Evolutionary conservation across 352 stramenopile genomes (phyloP), one percentile per base, ranked within the genome.

Genomic region (Paralagenidium karlingii): DNA sequence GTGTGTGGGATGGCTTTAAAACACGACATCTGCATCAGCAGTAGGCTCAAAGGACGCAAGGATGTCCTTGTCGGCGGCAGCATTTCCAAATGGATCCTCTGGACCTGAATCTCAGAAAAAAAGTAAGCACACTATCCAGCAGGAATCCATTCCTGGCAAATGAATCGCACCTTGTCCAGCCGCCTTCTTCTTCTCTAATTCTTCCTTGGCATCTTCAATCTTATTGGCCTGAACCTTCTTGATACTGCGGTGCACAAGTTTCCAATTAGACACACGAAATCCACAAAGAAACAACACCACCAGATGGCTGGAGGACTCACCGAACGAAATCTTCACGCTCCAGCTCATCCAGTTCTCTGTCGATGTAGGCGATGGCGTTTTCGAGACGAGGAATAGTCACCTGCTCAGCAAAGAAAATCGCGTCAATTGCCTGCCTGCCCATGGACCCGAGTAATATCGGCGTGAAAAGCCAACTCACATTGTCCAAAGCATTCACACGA

Each of bases 211-310:
- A 39, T 85, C 71, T 22, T 83, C 73, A 54, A 96, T 60, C 69
- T 98, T 99, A 67, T 98, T 99, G 30, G 78, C 82, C 59, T 98
- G 88, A 15, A 99, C 94, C 53, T 99, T 97, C 63, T 99, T 99
- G 38, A 99, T 93, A 27, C 76, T 88, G 45, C 66, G 60, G 3
- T 18, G 20, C 27, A 31, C 9, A 38, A 40, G 26, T 31, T 5
- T 12, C 33, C n/a, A 31, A 6, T 24, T 9, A 12, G 22, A 31
- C 13, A 41, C 18, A 5, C 47, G 5, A 2, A 37, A n/a, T 7
- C 3, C 3, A 36, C 13, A 36, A 3, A 36, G 7, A 36, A 9
- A 32, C 43, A 26, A 15, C 16, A 19, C 7, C 62, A n/a, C n/a
- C n/a, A n/a, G n/a, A n/a, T 8, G n/a, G 34, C 9, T 8, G 8